These are phyloP conservation scores for Spathaspora gorwiae DNA, from an alignment of 805 yeast genomes.

Conservation along the genomic window DNA sequence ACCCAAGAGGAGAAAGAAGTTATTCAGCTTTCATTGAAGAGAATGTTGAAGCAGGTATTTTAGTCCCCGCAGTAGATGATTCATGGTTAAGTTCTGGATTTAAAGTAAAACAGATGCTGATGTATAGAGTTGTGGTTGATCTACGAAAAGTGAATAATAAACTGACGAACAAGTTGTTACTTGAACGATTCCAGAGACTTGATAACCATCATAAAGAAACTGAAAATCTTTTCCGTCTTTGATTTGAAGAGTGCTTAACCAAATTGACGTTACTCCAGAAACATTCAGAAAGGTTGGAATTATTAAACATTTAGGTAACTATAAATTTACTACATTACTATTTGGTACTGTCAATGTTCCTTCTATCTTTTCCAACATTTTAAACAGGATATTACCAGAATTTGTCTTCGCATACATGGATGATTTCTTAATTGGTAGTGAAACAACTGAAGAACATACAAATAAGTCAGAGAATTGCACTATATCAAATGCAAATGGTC, in stretches of 20 bases:
- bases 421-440: no score
- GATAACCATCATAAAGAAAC: neutral
- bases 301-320: neutral
- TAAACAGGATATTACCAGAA: neutral
- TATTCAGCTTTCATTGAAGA: slow-evolving; percentile 42
- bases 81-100: neutral
- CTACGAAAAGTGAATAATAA: neutral
- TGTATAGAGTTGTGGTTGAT: neutral
- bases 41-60: slow-evolving; percentile 32
- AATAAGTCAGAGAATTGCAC: no score
- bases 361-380: neutral
- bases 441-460: no score
- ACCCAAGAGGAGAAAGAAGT: no score
- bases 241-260: neutral
- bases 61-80: neutral
- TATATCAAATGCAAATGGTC: no score
- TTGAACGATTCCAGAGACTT: neutral
- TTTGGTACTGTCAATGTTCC: neutral
- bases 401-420: no score
- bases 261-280: neutral
- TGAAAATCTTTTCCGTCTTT: neutral
- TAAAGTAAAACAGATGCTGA: neutral
- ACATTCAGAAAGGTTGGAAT: neutral
- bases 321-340: neutral
- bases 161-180: neutral